Conservation (phyloP, 1,284 basidiomycete genomes). For the Tilletia caries region DNA sequence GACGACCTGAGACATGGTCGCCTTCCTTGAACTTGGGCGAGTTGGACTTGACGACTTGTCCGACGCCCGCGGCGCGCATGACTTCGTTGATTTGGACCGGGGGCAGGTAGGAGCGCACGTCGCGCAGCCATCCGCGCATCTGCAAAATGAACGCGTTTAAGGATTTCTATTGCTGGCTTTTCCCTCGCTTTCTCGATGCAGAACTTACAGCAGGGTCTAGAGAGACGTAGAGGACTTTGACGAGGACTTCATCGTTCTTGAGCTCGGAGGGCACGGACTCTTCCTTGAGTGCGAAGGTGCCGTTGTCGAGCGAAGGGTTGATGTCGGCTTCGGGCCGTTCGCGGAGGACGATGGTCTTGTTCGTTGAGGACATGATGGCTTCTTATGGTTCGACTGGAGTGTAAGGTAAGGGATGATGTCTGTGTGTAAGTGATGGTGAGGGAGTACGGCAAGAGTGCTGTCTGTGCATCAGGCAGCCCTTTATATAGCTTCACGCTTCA, state of each 20-base stretch:
- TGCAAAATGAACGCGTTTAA: constrained; percentile 61
- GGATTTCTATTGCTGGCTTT: constrained; percentile 58
- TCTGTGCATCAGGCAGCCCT: no score
- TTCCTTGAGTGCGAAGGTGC: constrained; percentile 39
- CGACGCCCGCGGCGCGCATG: constrained; percentile 71
- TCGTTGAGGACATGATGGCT: background rate
- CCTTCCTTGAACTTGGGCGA: constrained; percentile 41
- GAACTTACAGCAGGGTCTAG: constrained; percentile 43
- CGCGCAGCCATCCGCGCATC: constrained; percentile 77
- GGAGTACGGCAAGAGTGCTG: background rate
- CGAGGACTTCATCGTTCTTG: constrained; percentile 41
- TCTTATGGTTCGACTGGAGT: background rate
- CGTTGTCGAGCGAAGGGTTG: constrained; percentile 32
- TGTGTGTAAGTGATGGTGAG: background rate
- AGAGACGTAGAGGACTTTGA: constrained; percentile 48
- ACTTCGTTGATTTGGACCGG: constrained; percentile 75
- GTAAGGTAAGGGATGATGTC: background rate
- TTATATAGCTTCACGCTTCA: no score
- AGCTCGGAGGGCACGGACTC: constrained; percentile 31
- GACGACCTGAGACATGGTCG: constrained; percentile 33
- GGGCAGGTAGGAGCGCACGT: constrained; percentile 59
- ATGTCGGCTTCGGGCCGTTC: constrained; percentile 48
- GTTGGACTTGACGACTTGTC: constrained; percentile 61
- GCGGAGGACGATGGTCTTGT: constrained; percentile 47
- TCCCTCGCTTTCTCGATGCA: background rate